Evolutionary conservation across 495 filamentous ascomycete genomes (phyloP), one percentile per base, ranked within the genome.

Genomic region (Lasiosphaeria miniovina): DNA sequence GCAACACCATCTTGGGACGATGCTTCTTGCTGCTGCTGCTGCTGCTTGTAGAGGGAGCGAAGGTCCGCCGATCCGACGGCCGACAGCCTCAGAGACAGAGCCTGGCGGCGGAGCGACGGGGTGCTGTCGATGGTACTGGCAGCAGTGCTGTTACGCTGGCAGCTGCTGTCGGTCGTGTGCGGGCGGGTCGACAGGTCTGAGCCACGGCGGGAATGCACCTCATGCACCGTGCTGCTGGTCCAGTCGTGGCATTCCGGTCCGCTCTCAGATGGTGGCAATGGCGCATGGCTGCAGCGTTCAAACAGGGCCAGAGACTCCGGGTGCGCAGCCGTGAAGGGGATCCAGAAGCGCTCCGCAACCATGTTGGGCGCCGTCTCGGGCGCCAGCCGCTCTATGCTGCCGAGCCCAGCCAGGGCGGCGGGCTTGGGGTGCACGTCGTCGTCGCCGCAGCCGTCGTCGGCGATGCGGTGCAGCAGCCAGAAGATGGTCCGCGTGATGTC

Each of bases 391-490:
- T 49, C 24, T 2, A 24, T 24, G 24, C 24, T 24, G 24, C 48
- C 49, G 36, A 15, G 43, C 12, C 43, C 11, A 7, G 38, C 12
- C 7, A 12, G 38, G 38, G 38, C 8, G 38, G 8, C 12, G 38
- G 38, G 38, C 8, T 12, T 41, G 38, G 8, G 7, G 3, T 41
- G 12, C 8, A 7, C 8, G 8, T 41, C 38, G 8, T 15, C 4
- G 12, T 52, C 17, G 11, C 32, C 52, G 14, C 49, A 38, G 17
- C 31, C 46, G 38, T 38, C 38, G 35, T 49, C 43, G 14, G 7
- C 34, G 6, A 60, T 49, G 34, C 51, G 58, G 7, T 35, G 7
- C 40, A 60, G 51, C 3, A 60, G 15, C 51, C 58, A 60, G 48
- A 54, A 14, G 33, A 60, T 54, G 14, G n/a, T 15, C 14, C 12